A percentile compares a stretch with the other conserved stretches of the same genome.
Evolutionary conservation across 2,329 filamentous ascomycete genomes (phyloP).

Genomic region (Myriosclerotinia scirpicola): DNA sequence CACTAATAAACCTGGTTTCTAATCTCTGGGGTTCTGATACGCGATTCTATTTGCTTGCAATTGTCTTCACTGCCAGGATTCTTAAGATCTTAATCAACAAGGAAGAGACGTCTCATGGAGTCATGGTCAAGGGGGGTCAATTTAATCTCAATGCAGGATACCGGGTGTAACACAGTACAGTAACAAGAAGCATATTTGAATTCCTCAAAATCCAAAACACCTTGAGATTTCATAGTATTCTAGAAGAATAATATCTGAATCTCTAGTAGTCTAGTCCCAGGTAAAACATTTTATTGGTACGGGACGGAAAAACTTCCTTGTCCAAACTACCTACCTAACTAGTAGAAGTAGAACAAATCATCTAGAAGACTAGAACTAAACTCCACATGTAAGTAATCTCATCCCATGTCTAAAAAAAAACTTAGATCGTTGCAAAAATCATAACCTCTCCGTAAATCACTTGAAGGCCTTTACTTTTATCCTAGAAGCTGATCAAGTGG

Average conservation of each 20-base stretch:
- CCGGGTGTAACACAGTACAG: neutral
- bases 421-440: neutral
- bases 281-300: neutral
- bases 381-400: conserved; percentile 5
- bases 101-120: neutral
- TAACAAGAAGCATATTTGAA: neutral
- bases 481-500: conserved; percentile 8
- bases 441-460: neutral
- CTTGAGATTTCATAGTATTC: neutral
- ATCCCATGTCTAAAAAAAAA: conserved; percentile 1
- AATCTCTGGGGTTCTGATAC: conserved; percentile 10
- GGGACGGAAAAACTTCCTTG: conserved; percentile 7
- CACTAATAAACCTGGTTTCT: neutral
- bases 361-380: neutral
- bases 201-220: conserved; percentile 1
- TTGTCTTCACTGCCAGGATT: conserved; percentile 11
- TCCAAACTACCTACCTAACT: neutral
- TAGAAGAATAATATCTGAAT: neutral
- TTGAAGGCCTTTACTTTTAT: neutral
- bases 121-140: neutral
- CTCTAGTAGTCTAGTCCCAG: neutral
- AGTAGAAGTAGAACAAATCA: neutral
- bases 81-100: conserved; percentile 3
- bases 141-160: neutral
- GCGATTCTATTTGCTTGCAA: conserved; percentile 7